Percentiles rank a stretch among this genome's conserved stretches.
Conservation (phyloP, 345 rosid genomes). For the Gynandropsis gynandra region DNA sequence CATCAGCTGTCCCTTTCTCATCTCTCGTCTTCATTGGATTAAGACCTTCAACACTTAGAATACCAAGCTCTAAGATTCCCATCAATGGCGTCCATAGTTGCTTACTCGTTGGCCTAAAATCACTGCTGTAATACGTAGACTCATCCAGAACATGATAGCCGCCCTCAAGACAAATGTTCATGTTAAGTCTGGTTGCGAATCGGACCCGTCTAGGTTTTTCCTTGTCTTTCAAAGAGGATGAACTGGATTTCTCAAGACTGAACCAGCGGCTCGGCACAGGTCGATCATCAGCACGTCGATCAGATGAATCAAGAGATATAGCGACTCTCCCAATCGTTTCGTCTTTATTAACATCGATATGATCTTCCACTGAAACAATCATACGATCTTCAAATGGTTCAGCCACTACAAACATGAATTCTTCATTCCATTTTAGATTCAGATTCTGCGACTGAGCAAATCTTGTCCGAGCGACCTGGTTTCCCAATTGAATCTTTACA, state of each 20-base stretch:
- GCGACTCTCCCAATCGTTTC: constrained; percentile 52
- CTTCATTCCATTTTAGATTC: constrained; percentile 87
- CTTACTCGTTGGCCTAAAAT: constrained; percentile 85
- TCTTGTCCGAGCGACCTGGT: constrained; percentile 65
- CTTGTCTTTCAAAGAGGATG: constrained; percentile 39
- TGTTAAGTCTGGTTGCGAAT: constrained; percentile 54
- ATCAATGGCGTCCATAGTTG: constrained; percentile 63
- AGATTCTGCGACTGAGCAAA: constrained; percentile 37
- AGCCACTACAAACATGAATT: constrained; percentile 75
- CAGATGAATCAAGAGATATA: constrained; percentile 42
- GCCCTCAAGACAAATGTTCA: constrained; percentile 74
- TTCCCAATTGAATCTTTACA: constrained; percentile 58
- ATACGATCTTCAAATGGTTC: constrained; percentile 84
- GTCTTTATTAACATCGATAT: constrained; percentile 55
- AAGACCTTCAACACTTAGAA: constrained; percentile 61
- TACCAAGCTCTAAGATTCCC: constrained; percentile 80
- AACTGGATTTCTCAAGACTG: constrained; percentile 44
- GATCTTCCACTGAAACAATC: constrained; percentile 59
- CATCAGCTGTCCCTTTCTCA: constrained; percentile 68
- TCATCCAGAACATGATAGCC: constrained; percentile 96
- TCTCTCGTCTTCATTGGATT: constrained; percentile 69
- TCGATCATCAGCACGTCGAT: constrained; percentile 51
- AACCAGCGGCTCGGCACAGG: constrained; percentile 47
- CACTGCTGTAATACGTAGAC: constrained; percentile 88
- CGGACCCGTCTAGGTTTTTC: constrained; percentile 54